Evolutionary conservation across 169 alveolate genomes (phyloP).

Genomic region (Theileria orientalis): DNA sequence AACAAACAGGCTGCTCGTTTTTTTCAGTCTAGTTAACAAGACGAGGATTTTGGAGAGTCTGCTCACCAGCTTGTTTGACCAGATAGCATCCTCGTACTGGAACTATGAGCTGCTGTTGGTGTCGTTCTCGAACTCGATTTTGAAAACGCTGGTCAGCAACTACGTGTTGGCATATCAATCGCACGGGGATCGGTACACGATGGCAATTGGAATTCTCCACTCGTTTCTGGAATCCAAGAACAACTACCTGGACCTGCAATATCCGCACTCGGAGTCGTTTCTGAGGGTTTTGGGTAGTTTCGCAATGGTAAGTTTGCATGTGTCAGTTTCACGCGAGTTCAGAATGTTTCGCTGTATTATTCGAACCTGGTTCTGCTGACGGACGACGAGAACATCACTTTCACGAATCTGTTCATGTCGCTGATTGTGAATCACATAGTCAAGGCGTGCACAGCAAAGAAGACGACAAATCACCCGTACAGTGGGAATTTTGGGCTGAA

Average conservation of each 20-base stretch:
- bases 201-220: not conserved
- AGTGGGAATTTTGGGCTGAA: not conserved
- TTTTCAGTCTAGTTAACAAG: constrained; percentile 23
- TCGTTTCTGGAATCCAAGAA: constrained; percentile 10
- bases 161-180: not conserved
- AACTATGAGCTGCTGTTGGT: constrained; percentile 24
- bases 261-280: not conserved
- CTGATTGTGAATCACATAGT: not conserved
- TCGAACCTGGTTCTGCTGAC: not conserved
- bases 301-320: constrained; percentile 1
- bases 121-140: not conserved
- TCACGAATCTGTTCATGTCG: constrained; percentile 1
- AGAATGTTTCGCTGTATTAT: constrained; percentile 9
- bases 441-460: not conserved
- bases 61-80: constrained; percentile 3
- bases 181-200: not conserved
- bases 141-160: constrained; percentile 2
- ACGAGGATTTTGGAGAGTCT: not conserved
- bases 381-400: not conserved
- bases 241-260: not conserved
- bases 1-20: not conserved
- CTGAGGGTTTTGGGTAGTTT: constrained; percentile 9
- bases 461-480: not conserved
- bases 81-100: constrained; percentile 19
- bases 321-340: not conserved